Conservation (phyloP, 2,329 filamentous ascomycete species). For the Calonectria ilicicola region DNA sequence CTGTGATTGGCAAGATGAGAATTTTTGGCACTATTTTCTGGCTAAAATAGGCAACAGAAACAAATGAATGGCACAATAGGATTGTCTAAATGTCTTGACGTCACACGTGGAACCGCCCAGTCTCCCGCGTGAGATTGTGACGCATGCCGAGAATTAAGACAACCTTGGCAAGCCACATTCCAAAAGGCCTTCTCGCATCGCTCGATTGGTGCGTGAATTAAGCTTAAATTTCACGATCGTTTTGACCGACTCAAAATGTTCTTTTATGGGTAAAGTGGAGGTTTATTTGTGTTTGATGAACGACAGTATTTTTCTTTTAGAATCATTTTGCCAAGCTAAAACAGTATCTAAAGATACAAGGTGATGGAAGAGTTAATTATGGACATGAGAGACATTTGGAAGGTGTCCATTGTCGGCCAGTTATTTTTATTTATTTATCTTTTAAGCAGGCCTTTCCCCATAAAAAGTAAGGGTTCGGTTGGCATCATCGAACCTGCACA, state of each 20-base stretch:
- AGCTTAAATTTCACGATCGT: background rate
- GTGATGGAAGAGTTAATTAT: too few species aligned
- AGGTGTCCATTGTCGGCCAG: too few species aligned
- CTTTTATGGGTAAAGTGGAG: background rate
- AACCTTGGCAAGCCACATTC: background rate
- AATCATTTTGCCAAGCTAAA: too few species aligned
- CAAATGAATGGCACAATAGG: background rate
- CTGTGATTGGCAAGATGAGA: background rate
- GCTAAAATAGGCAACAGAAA: background rate
- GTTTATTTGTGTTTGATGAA: too few species aligned
- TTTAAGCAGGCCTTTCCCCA: too few species aligned
- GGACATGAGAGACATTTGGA: too few species aligned
- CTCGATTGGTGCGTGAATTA: background rate
- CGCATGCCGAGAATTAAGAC: background rate
- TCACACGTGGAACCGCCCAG: conserved; percentile 2
- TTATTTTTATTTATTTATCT: too few species aligned
- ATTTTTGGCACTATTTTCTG: too few species aligned
- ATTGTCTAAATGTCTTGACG: background rate
- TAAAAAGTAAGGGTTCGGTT: too few species aligned
- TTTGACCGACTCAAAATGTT: background rate
- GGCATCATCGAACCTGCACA: background rate
- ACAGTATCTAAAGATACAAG: too few species aligned
- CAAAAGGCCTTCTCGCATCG: too few species aligned
- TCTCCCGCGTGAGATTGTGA: background rate
- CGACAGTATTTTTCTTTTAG: too few species aligned